These are phyloP conservation scores for Eucalyptus cladocalyx DNA, from an alignment of 345 rosid species.

Conservation along the genomic window DNA sequence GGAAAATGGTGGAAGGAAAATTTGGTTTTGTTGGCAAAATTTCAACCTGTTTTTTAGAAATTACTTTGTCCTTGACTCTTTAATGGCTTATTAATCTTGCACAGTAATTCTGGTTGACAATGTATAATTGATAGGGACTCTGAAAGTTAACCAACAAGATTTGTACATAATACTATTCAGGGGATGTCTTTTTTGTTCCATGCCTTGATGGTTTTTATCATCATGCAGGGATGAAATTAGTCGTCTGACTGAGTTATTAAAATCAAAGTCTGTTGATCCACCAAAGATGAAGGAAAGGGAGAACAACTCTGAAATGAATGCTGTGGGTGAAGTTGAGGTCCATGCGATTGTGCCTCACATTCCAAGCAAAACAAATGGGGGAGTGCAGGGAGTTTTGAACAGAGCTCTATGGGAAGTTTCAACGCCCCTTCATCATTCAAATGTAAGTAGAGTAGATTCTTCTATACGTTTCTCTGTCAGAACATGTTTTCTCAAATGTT, in stretches of 20 bases:
- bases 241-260: slow-evolving; percentile 46
- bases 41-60: not conserved
- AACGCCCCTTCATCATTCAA: slow-evolving; percentile 31
- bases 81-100: not conserved
- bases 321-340: slow-evolving; percentile 12
- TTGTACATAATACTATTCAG: not conserved
- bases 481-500: not conserved
- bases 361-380: slow-evolving; percentile 12
- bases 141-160: not conserved
- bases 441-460: slow-evolving; percentile 27
- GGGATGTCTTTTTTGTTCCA: not conserved
- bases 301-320: slow-evolving; percentile 2
- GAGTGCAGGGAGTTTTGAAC: slow-evolving; percentile 19
- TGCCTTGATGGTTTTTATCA: slow-evolving; percentile 1
- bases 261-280: slow-evolving; percentile 43
- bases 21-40: not conserved
- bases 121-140: not conserved
- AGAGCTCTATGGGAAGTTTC: slow-evolving; percentile 20
- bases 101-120: not conserved
- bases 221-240: slow-evolving; percentile 58
- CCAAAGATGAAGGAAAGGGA: slow-evolving; percentile 22
- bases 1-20: not conserved
- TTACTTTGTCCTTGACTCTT: not conserved
- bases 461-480: not conserved
- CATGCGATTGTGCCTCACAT: slow-evolving; percentile 11